Percentiles rank a stretch among this genome's conserved stretches.
These are phyloP conservation scores for Emergomyces pasteurianus DNA, from an alignment of 2,329 filamentous ascomycete species.

Conservation along the genomic window DNA sequence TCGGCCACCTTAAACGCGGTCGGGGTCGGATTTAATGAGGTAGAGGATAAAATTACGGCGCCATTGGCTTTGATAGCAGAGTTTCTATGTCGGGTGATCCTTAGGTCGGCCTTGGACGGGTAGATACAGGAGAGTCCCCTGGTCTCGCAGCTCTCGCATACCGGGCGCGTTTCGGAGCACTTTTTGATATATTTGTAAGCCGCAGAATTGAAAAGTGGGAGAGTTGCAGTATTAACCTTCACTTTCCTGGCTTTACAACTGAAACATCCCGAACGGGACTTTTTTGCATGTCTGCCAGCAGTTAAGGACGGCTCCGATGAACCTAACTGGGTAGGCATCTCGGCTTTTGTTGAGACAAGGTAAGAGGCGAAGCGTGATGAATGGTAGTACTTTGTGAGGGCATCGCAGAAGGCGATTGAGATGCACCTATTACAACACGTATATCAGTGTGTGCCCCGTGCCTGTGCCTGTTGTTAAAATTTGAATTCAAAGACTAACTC, in stretches of 20 bases:
- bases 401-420: not conserved
- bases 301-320: not conserved
- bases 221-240: constrained; percentile 27
- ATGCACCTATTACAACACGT: not conserved
- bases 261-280: constrained; percentile 27
- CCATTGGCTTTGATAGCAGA: not conserved
- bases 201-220: not conserved
- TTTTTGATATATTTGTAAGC: not conserved
- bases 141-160: not conserved
- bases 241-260: constrained; percentile 33
- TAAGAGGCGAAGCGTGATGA: not conserved
- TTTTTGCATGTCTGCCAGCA: constrained; percentile 12
- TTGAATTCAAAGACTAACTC: not conserved
- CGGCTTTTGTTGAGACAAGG: not conserved
- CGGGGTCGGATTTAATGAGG: not conserved
- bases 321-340: not conserved
- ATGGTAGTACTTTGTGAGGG: no score
- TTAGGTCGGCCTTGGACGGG: not conserved
- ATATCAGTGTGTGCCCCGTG: not conserved
- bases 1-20: constrained; percentile 31
- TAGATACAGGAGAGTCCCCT: not conserved
- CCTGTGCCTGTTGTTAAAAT: not conserved
- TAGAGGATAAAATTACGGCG: not conserved
- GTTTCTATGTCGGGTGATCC: not conserved
- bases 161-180: not conserved